A percentile compares a stretch with the other conserved stretches of the same genome.
phyloP scores from a whole-genome alignment of 495 filamentous ascomycete species.

The Aspergillus heteromorphus region DNA sequence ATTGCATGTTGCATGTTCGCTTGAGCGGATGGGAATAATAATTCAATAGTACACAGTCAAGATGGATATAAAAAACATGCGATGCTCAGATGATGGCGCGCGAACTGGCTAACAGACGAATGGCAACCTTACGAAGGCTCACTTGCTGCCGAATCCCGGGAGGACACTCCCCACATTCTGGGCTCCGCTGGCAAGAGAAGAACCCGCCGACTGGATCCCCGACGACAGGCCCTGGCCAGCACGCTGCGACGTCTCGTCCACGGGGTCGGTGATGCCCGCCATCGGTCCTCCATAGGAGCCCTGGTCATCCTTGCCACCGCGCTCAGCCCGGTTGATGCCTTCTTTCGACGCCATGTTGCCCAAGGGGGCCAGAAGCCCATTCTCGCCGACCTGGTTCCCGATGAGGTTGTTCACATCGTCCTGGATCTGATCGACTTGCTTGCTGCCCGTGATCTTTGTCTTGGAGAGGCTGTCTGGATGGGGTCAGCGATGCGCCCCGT shows the following conservation, averaged over 20 bases:
- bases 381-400: conserved; percentile 57
- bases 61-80: too few relatives aligned
- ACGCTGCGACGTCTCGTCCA: conserved; percentile 6
- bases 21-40: too few relatives aligned
- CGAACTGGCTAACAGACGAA: too few relatives aligned
- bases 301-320: conserved; percentile 54
- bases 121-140: too few relatives aligned
- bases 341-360: conserved; percentile 57
- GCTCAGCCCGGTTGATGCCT: conserved; percentile 58
- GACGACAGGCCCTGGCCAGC: conserved; percentile 3
- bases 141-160: not conserved
- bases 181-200: conserved; percentile 1
- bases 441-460: conserved; percentile 57
- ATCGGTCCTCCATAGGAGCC: conserved; percentile 40
- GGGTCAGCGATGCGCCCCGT: not conserved
- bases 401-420: conserved; percentile 55
- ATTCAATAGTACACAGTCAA: too few relatives aligned
- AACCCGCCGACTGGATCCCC: conserved; percentile 4
- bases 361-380: conserved; percentile 54
- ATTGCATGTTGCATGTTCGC: too few relatives aligned
- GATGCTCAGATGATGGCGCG: too few relatives aligned
- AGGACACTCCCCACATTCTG: not conserved
- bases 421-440: conserved; percentile 58
- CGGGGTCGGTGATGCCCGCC: conserved; percentile 10
- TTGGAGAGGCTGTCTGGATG: conserved; percentile 55